These are phyloP conservation scores for Lachnellula suecica DNA, from an alignment of 2,329 filamentous ascomycete species.

Conservation along the genomic window DNA sequence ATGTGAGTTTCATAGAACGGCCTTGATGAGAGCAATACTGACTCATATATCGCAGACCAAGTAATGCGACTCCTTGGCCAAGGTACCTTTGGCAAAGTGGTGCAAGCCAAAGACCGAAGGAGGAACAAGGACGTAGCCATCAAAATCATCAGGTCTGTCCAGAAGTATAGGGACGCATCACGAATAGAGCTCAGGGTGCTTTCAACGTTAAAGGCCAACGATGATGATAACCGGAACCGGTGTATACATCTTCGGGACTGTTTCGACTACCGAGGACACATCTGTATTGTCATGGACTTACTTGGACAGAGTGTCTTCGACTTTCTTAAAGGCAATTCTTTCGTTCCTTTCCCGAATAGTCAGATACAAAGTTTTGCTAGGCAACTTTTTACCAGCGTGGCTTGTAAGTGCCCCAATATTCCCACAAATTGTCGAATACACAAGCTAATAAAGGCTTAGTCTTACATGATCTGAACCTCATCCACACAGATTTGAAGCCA, in stretches of 20 bases:
- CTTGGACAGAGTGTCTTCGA: conserved; percentile 97
- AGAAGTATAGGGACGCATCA: conserved; percentile 96
- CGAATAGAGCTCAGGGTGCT: conserved; percentile 92
- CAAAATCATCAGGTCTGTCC: conserved; percentile 97
- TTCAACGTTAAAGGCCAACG: conserved; percentile 88
- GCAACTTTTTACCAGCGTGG: conserved; percentile 96
- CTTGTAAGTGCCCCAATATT: conserved; percentile 65
- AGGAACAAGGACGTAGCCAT: conserved; percentile 80
- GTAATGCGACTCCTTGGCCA: conserved; percentile 89
- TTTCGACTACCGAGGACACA: conserved; percentile 96
- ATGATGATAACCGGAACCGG: conserved; percentile 87
- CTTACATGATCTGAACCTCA: conserved; percentile 93
- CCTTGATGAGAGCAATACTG: conserved; percentile 13
- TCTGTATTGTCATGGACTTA: conserved; percentile 77
- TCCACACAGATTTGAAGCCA: conserved; percentile 80
- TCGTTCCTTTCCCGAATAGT: conserved; percentile 96
- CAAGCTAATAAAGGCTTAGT: conserved; percentile 52
- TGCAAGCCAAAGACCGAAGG: conserved; percentile 82
- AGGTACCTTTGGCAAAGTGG: conserved; percentile 97
- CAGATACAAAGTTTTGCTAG: conserved; percentile 97
- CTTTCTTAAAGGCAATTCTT: conserved; percentile 92
- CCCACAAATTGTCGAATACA: background rate
- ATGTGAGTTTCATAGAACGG: conserved; percentile 61
- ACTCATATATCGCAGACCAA: conserved; percentile 59
- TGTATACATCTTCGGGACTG: conserved; percentile 96